Evolutionary conservation across 2,329 filamentous ascomycete species (phyloP), one percentile per base, ranked within the genome.

Genomic region (Didymella pomorum): DNA sequence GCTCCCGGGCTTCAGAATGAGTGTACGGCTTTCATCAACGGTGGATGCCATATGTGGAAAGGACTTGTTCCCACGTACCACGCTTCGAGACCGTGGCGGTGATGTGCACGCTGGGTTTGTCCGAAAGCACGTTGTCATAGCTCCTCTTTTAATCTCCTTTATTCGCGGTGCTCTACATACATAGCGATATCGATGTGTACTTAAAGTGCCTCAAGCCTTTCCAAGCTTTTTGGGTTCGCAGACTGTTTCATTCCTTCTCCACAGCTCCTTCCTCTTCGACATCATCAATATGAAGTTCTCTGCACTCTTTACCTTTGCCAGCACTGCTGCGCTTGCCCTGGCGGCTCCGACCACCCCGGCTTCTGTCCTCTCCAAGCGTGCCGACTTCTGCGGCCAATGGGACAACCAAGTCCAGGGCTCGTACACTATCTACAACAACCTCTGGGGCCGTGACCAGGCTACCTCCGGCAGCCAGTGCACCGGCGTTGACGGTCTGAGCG

Each of bases 401-500:
- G 73, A 71, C 54, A 68, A 52, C 31, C 23, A 60, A 23, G 63
- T 69, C 16, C 69, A 63, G 1, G 72, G 72, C 9, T 12, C 61
- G 7, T 76, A 75, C 62, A 75, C 72, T n/a, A 58, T 72, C 45
- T 76, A 76, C 67, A 73, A 76, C 58, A 76, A 82, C 71, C 76
- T 81, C 28, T 83, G 81, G 81, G 80, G 79, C 61, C 56, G 70
- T 41, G 66, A 44, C 31, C 56, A 68, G 43, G 80, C 79, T 9
- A 74, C 69, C 4, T 79, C 79, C 4, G 81, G 81, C 26, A 78
- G 70, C 2, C 80, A 82, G 66, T 83, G 81, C 73, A 79, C 79
- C 23, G 76, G 73, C 26, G 75, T 80, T 56, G 75, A 79, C 55
- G 70, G 76, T 52, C 64, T 79, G 29, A 73, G 65, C 48, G 75